A percentile compares a stretch with the other conserved stretches of the same genome.
Evolutionary conservation across 345 rosid genomes (phyloP).

Genomic region (Linum tenue): DNA sequence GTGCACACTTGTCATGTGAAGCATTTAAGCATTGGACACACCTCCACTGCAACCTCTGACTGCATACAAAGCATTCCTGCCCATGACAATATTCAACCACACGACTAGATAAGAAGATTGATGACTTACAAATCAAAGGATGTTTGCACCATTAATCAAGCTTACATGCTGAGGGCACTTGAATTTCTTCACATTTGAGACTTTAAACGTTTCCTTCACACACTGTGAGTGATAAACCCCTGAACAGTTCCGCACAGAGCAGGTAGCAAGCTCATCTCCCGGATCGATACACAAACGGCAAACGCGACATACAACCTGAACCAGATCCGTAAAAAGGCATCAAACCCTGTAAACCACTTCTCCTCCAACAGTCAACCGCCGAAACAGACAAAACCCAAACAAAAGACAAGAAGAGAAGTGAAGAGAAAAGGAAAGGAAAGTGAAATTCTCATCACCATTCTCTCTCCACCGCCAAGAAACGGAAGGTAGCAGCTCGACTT

Average conservation of each 20-base stretch:
- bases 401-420: not conserved
- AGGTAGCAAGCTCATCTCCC: constrained; percentile 45
- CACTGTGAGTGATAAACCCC: constrained; percentile 57
- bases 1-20: constrained; percentile 68
- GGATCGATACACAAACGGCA: constrained; percentile 48
- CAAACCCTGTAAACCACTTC: not conserved
- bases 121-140: constrained; percentile 6
- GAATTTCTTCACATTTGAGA: constrained; percentile 40
- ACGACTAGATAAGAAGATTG: not conserved
- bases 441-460: constrained; percentile 30
- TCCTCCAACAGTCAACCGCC: not conserved
- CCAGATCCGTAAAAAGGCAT: not conserved
- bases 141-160: constrained; percentile 8
- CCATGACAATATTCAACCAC: constrained; percentile 2
- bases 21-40: constrained; percentile 61
- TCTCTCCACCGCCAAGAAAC: constrained; percentile 62
- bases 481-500: constrained; percentile 49
- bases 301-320: constrained; percentile 57
- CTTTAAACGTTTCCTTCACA: constrained; percentile 33
- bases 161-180: constrained; percentile 92
- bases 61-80: constrained; percentile 80
- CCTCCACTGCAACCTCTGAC: constrained; percentile 52
- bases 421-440: not conserved
- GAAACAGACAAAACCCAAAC: not conserved
- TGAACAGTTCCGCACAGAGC: constrained; percentile 58